Base-by-base conservation (phyloP, 352 stramenopile genomes). In the Globisporangium paroecandrum region DNA sequence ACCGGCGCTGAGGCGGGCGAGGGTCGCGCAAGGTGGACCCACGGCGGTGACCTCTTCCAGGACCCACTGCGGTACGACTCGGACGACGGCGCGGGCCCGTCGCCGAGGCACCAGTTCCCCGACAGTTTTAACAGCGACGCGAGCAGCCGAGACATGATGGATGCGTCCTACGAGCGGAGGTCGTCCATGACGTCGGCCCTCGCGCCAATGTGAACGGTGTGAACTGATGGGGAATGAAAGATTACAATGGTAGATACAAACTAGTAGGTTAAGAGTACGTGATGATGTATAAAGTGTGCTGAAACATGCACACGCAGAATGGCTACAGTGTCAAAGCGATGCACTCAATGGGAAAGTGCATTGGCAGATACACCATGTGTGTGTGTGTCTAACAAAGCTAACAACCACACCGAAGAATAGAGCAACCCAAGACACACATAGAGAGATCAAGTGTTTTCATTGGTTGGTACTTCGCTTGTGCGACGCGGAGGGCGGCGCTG, bases 31-130 rank as follows among this genome's bases (percentile, higher is more conserved):
- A 77, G 85, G 38, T 95, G 87, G 87, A 95, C 83, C 4, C 85
- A 92, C 58, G 87, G 87, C 43, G 87, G 85, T 27, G 87, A 93
- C 46, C 69, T 95, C 34, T 95, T 95, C 66, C 83, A 92, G 68
- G 87, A 95, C 64, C 82, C 83, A 8, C 76, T 91, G 29, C 85
- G 87, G 25, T 95, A 95, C 69, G 87, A 95, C 70, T 95, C 87
- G 63, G 87, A 95, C 63, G 87, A 95, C 69, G 83, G 79, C 54
- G 75, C 74, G 5, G 73, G 71, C 8, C 75, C 76, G 25, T 82
- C 82, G 47, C 89, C 86, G 36, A 43, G 36, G 47, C 85, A 79
- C n/a, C 78, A 73, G 8, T 83, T 90, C 15, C 75, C 74, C 20
- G 74, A 89, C 69, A 89, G 78, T 69, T 88, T 87, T 65, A 87